A percentile compares a stretch with the other conserved stretches of the same genome.
Evolutionary conservation across 108 stramenopile species (phyloP).

Genomic region (Nitzschia palea): DNA sequence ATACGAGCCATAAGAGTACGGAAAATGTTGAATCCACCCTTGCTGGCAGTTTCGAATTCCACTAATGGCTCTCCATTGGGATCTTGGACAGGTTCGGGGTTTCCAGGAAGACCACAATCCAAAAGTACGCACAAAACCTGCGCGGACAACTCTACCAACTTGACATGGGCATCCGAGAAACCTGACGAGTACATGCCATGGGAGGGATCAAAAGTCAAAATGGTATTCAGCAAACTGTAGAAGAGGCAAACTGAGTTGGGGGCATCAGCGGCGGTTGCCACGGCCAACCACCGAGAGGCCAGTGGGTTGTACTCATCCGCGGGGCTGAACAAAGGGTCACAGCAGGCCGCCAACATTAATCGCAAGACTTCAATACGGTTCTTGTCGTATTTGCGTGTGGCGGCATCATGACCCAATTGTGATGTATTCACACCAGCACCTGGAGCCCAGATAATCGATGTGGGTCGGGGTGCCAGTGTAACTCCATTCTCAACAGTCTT

Average conservation of each 20-base stretch:
- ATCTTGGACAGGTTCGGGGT: slow-evolving; percentile 65
- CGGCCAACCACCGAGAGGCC: slow-evolving; percentile 81
- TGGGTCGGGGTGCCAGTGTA: slow-evolving; percentile 51
- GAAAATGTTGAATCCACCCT: slow-evolving; percentile 90
- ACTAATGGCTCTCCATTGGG: slow-evolving; percentile 65
- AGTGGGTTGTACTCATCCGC: slow-evolving; percentile 91
- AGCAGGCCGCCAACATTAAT: slow-evolving; percentile 84
- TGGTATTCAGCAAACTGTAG: slow-evolving; percentile 90
- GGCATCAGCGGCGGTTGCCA: slow-evolving; percentile 85
- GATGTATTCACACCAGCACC: slow-evolving; percentile 58
- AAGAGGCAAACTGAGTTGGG: slow-evolving; percentile 94
- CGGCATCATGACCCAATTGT: slow-evolving; percentile 39
- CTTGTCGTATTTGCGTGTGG: slow-evolving; percentile 85
- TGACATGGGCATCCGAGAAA: slow-evolving; percentile 62
- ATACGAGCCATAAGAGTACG: slow-evolving; percentile 83
- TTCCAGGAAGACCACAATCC: slow-evolving; percentile 84
- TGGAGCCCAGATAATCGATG: slow-evolving; percentile 75
- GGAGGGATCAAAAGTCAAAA: slow-evolving; percentile 83
- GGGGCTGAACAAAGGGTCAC: slow-evolving; percentile 91
- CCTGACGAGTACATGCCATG: slow-evolving; percentile 30
- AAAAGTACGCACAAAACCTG: slow-evolving; percentile 88
- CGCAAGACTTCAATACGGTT: slow-evolving; percentile 94
- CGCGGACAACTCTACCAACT: slow-evolving; percentile 80
- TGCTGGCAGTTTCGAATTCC: slow-evolving; percentile 52
- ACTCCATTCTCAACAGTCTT: slow-evolving; percentile 56